Evolutionary conservation across 192 early-diverging fungal genomes (phyloP), one percentile per base, ranked within the genome.

Genomic region (Podila epigama): DNA sequence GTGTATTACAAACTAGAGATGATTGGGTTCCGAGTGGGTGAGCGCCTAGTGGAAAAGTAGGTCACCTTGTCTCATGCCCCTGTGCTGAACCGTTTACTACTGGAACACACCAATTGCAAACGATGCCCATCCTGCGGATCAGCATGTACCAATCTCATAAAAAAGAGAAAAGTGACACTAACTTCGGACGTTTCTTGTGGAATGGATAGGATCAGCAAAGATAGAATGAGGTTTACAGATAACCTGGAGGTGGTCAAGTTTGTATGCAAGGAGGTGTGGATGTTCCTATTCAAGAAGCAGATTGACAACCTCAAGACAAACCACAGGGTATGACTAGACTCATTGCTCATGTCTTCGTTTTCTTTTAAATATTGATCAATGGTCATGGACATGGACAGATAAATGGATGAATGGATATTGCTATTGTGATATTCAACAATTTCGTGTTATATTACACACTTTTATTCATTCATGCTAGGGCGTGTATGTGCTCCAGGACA

Each of bases 261-360:
- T 86, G 89, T 99, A 11, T 99, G 98, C 85, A 98, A 98, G 78
- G 98, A 99, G 55, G 86, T 97, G 27, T 99, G 98, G 98, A 91
- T 91, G 52, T 81, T 92, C 34, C 79, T 97, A 50, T 99, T 98
- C 73, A 95, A 96, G 75, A 96, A 98, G 61, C 96, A 99, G 73
- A 90, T 99, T 37, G 98, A 99, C 69, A 98, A 98, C 66, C 84
- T 99, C 12, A 99, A 99, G 79, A 98, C 98, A 11, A 99, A 99
- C 81, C 98, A 98, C 67, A 82, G 95, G 36, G 93, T 95, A 69
- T 58, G 83, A n/a, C n/a, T n/a, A n/a, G n/a, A n/a, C n/a, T n/a
- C n/a, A n/a, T n/a, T n/a, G n/a, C n/a, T n/a, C n/a, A n/a, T n/a
- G n/a, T n/a, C n/a, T n/a, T n/a, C n/a, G n/a, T n/a, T n/a, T 18